These are phyloP conservation scores for Ascochyta viciae-villosae DNA, from an alignment of 2,329 filamentous ascomycete species.

Conservation along the genomic window DNA sequence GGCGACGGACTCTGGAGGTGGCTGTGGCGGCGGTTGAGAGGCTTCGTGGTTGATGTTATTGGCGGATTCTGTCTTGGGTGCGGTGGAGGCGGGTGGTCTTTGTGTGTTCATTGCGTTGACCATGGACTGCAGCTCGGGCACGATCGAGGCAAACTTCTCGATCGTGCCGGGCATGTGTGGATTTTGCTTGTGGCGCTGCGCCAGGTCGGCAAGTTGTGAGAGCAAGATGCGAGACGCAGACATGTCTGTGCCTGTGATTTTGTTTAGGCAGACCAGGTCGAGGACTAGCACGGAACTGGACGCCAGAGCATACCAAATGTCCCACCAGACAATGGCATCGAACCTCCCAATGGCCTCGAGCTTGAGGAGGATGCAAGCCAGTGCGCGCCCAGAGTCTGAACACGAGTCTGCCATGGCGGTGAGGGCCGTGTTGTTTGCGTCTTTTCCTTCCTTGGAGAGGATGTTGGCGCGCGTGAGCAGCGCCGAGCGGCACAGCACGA, in stretches of 20 bases:
- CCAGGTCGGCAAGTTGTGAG: slow-evolving; percentile 45
- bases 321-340: slow-evolving; percentile 52
- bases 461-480: slow-evolving; percentile 48
- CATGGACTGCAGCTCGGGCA: slow-evolving; percentile 48
- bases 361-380: slow-evolving; percentile 45
- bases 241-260: slow-evolving; percentile 23
- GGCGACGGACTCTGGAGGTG: slow-evolving; percentile 18
- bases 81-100: slow-evolving; percentile 10
- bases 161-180: slow-evolving; percentile 50
- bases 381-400: slow-evolving; percentile 46
- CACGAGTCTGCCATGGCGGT: slow-evolving; percentile 48
- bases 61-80: slow-evolving; percentile 6
- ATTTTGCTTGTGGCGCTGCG: slow-evolving; percentile 41
- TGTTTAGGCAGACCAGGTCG: slow-evolving; percentile 44
- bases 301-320: slow-evolving; percentile 51
- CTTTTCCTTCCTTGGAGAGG: slow-evolving; percentile 35
- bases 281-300: slow-evolving; percentile 50
- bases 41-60: slow-evolving; percentile 4
- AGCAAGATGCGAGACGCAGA: slow-evolving; percentile 43
- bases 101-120: slow-evolving; percentile 33
- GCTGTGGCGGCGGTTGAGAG: slow-evolving; percentile 19
- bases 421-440: slow-evolving; percentile 37
- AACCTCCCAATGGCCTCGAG: slow-evolving; percentile 49
- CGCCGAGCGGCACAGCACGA: slow-evolving; percentile 49
- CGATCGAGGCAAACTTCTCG: slow-evolving; percentile 46